phyloP scores from a whole-genome alignment of 352 stramenopile species.

The Phytopythium aichiense region DNA sequence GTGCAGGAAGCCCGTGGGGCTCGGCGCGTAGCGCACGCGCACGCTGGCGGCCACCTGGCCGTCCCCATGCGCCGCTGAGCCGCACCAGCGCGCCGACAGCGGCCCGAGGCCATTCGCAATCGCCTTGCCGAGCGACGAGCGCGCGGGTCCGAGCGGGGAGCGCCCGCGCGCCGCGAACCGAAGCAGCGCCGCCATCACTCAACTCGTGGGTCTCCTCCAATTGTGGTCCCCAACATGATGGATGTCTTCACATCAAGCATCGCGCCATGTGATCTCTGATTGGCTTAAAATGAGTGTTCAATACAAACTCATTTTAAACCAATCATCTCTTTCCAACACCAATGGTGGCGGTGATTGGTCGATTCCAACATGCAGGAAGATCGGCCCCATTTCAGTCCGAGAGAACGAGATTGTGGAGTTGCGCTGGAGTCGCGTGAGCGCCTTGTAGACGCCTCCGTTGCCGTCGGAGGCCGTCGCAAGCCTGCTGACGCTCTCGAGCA shows the following conservation, averaged over 20 bases:
- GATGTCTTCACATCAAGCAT: not conserved
- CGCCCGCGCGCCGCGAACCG: slow-evolving; percentile 1
- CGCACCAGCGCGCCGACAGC: not conserved
- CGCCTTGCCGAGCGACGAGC: not conserved
- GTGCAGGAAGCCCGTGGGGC: slow-evolving; percentile 88
- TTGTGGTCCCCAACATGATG: not conserved
- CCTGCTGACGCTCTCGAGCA: slow-evolving; percentile 85
- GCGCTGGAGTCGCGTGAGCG: slow-evolving; percentile 87
- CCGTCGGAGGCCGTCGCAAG: slow-evolving; percentile 94
- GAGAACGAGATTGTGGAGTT: too few species aligned
- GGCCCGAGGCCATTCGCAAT: not conserved
- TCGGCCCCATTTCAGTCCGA: too few species aligned
- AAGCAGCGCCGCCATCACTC: slow-evolving; percentile 8
- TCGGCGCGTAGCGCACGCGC: slow-evolving; percentile 87
- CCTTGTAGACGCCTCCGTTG: slow-evolving; percentile 97
- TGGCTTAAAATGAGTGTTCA: too few species aligned
- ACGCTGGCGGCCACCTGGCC: slow-evolving; percentile 17
- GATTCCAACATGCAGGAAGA: too few species aligned
- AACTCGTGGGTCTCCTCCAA: too few species aligned
- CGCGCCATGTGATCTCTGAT: too few species aligned
- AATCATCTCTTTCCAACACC: slow-evolving; percentile 3
- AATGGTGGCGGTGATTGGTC: too few species aligned
- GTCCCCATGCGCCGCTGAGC: not conserved
- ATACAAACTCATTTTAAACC: not conserved
- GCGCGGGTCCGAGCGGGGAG: not conserved